A percentile compares a stretch with the other conserved stretches of the same genome.
These are phyloP conservation scores for Pseudoperonospora humuli DNA, from an alignment of 352 stramenopile species.

Conservation along the genomic window DNA sequence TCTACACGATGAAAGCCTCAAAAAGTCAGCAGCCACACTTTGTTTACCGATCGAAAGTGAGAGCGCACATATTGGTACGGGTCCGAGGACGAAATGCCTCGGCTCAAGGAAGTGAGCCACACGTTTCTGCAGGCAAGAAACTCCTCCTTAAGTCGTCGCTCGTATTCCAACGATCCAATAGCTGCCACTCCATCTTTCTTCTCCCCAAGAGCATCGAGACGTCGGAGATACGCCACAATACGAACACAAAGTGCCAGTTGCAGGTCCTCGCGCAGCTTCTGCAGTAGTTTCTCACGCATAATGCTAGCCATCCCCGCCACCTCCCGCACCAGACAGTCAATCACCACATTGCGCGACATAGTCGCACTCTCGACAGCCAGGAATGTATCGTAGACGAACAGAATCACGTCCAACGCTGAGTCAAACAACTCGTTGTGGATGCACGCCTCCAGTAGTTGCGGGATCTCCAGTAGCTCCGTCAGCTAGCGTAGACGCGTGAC, in stretches of 20 bases:
- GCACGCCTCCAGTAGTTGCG: conserved; percentile 95
- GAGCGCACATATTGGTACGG: conserved; percentile 77
- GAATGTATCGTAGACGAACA: conserved; percentile 84
- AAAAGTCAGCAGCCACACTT: background rate
- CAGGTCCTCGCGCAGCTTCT: conserved; percentile 78
- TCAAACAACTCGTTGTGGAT: conserved; percentile 95
- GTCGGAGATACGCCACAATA: conserved; percentile 70
- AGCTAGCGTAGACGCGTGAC: conserved; percentile 42
- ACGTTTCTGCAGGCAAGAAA: conserved; percentile 73
- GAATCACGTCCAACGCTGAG: conserved; percentile 92
- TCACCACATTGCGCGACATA: conserved; percentile 43
- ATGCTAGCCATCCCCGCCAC: conserved; percentile 53
- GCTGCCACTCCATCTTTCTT: conserved; percentile 4
- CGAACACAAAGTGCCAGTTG: conserved; percentile 74
- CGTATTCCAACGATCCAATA: conserved; percentile 49
- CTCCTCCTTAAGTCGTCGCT: conserved; percentile 77
- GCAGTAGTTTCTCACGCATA: conserved; percentile 68
- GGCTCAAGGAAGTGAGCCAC: conserved; percentile 62
- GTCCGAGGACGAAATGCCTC: conserved; percentile 43
- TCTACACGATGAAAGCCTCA: conserved; percentile 23
- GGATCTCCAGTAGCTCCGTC: conserved; percentile 96
- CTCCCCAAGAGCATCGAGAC: conserved; percentile 45
- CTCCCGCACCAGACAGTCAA: conserved; percentile 57
- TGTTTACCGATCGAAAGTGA: background rate
- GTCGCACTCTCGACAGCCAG: conserved; percentile 20